phyloP scores from a whole-genome alignment of 306 rosid species.

The Casuarina cunninghamiana region DNA sequence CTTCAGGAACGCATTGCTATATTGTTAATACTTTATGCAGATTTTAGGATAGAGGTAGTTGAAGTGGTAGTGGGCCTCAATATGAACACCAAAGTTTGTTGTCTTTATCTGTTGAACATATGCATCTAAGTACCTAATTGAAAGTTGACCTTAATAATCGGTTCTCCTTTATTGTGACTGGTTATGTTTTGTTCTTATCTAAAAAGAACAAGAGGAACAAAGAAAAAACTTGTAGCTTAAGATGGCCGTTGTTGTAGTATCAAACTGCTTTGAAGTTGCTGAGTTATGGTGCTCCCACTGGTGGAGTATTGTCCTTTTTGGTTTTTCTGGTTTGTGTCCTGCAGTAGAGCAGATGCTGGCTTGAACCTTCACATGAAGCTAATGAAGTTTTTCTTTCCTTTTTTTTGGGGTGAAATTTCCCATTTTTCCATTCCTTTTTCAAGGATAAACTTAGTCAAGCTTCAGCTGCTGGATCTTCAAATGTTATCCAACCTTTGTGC shows the following conservation, averaged over 20 bases:
- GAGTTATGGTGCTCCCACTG: neutral
- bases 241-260: neutral
- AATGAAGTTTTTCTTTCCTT: neutral
- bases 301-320: neutral
- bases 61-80: neutral
- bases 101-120: neutral
- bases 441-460: neutral
- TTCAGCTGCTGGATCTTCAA: conserved; percentile 2
- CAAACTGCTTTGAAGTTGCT: neutral
- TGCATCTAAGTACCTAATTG: neutral
- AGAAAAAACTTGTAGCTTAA: neutral
- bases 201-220: too few species aligned
- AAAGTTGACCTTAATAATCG: neutral
- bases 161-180: neutral
- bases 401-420: neutral
- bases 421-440: neutral
- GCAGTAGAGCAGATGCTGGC: neutral
- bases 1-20: neutral
- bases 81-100: neutral
- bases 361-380: neutral
- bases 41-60: neutral
- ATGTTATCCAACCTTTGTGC: neutral
- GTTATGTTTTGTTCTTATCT: neutral
- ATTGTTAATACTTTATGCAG: neutral
- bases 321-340: neutral